Evolutionary conservation across 75 land plant genomes (phyloP).

Genomic region (Cupressus sempervirens): DNA sequence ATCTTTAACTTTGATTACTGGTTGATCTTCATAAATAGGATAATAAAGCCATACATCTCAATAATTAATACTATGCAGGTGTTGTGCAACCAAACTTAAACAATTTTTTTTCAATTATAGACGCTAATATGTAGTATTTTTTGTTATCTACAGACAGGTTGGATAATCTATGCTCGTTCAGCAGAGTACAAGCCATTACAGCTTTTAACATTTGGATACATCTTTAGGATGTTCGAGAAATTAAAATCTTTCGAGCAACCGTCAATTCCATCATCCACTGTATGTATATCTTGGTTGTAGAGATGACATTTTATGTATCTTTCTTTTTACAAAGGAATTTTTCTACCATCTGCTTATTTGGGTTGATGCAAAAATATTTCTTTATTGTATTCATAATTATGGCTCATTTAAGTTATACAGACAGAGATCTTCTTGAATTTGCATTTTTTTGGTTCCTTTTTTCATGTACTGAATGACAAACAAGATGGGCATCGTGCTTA

Average conservation of each 20-base stretch:
- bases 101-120: background rate
- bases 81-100: background rate
- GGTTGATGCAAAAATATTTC: background rate
- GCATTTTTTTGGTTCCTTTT: background rate
- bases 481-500: background rate
- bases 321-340: background rate
- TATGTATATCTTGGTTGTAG: slow-evolving; percentile 24
- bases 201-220: slow-evolving; percentile 67
- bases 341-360: background rate
- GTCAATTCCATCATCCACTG: slow-evolving; percentile 38
- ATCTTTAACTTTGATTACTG: background rate
- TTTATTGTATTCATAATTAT: background rate
- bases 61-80: background rate
- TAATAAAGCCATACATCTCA: background rate
- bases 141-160: slow-evolving; percentile 47
- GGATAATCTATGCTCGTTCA: slow-evolving; percentile 48
- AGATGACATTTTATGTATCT: slow-evolving; percentile 10
- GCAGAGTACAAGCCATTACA: slow-evolving; percentile 90
- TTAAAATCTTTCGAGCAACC: slow-evolving; percentile 68
- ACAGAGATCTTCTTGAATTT: background rate
- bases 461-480: background rate
- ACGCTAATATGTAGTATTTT: background rate
- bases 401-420: background rate
- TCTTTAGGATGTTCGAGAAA: slow-evolving; percentile 80
- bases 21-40: background rate